These are phyloP conservation scores for Peterozyma toletana DNA, from an alignment of 805 yeast genomes.

Conservation along the genomic window DNA sequence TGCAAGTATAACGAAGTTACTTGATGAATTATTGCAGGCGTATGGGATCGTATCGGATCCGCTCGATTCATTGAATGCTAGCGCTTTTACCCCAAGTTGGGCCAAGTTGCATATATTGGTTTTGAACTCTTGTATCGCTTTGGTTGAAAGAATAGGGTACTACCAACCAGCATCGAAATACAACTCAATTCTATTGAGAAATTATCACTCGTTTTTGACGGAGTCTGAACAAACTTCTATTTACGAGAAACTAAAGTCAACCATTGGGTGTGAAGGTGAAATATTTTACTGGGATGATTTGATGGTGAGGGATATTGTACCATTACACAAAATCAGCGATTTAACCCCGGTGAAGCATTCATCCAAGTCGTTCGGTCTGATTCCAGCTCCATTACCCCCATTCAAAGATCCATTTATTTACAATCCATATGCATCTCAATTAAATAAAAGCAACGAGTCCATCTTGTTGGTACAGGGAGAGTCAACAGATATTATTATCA, in stretches of 20 bases:
- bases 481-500: slow-evolving; percentile 45
- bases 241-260: slow-evolving; percentile 17
- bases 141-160: slow-evolving; percentile 37
- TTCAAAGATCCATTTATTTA: slow-evolving; percentile 19
- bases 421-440: slow-evolving; percentile 37
- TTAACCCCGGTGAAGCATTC: slow-evolving; percentile 9
- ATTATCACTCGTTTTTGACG: slow-evolving; percentile 47
- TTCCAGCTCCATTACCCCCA: not conserved
- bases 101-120: slow-evolving; percentile 46
- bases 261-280: slow-evolving; percentile 16
- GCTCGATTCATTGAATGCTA: slow-evolving; percentile 20
- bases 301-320: slow-evolving; percentile 43
- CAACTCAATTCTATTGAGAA: slow-evolving; percentile 46
- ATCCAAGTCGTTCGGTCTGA: not conserved
- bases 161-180: slow-evolving; percentile 33
- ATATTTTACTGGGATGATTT: slow-evolving; percentile 69
- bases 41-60: slow-evolving; percentile 45
- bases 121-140: slow-evolving; percentile 16
- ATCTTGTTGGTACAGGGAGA: slow-evolving; percentile 54
- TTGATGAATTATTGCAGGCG: slow-evolving; percentile 40
- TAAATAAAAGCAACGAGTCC: slow-evolving; percentile 11
- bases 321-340: slow-evolving; percentile 23
- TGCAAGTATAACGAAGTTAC: slow-evolving; percentile 17
- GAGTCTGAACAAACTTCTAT: slow-evolving; percentile 49
- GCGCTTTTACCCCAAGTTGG: slow-evolving; percentile 39